These are phyloP conservation scores for Coriaria nepalensis DNA, from an alignment of 306 rosid species.

Conservation along the genomic window DNA sequence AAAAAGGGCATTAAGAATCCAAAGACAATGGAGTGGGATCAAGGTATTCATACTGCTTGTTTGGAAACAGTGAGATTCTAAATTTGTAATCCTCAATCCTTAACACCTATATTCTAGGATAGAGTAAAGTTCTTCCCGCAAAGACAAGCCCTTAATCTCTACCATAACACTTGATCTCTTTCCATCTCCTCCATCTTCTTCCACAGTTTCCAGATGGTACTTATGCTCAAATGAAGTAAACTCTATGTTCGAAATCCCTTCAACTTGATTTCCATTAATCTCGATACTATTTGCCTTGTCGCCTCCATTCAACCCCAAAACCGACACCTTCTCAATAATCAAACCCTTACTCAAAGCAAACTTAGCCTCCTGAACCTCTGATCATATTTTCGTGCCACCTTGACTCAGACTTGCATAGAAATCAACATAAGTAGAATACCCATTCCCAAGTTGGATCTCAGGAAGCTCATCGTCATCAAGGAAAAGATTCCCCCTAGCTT, in stretches of 20 bases:
- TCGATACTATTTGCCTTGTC: conserved; percentile 37
- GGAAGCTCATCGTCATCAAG: conserved; percentile 71
- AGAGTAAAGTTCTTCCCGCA: conserved; percentile 72
- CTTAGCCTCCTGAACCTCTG: conserved; percentile 72
- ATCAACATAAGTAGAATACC: conserved; percentile 54
- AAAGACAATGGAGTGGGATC: too few species aligned
- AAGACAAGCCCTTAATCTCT: conserved; percentile 47
- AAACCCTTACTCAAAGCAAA: conserved; percentile 65
- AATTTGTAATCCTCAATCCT: conserved; percentile 8
- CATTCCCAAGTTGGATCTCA: conserved; percentile 66
- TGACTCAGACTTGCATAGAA: conserved; percentile 43
- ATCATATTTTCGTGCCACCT: conserved; percentile 71
- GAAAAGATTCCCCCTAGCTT: conserved; percentile 72
- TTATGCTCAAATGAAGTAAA: conserved; percentile 31
- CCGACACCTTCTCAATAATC: conserved; percentile 54
- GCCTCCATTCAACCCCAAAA: conserved; percentile 51
- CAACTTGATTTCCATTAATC: conserved; percentile 38
- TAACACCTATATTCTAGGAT: conserved; percentile 72
- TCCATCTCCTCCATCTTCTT: conserved; percentile 31
- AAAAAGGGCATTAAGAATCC: too few species aligned
- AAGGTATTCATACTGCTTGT: too few species aligned
- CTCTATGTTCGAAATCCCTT: conserved; percentile 20
- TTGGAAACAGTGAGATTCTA: background rate
- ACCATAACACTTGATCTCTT: conserved; percentile 42
- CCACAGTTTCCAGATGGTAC: conserved; percentile 20